Conservation (phyloP, 1,139 yeast genomes). For the Zygotorulaspora mrakii region DNA sequence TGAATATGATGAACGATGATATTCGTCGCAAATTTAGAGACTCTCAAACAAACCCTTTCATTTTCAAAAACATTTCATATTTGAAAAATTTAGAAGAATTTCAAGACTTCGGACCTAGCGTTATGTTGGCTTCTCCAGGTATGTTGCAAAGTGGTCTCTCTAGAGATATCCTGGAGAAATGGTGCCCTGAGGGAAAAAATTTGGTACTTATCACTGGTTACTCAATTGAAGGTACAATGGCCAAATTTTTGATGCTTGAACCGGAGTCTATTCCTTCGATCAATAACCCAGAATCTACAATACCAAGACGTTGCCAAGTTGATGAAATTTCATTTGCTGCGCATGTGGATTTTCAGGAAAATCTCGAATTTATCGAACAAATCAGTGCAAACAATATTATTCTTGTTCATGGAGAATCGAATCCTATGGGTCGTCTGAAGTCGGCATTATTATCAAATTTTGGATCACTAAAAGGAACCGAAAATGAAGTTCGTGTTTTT, state of each 20-base stretch:
- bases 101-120: constrained; percentile 94
- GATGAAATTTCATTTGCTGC: constrained; percentile 98
- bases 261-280: constrained; percentile 85
- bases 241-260: constrained; percentile 80
- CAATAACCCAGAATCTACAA: constrained; percentile 70
- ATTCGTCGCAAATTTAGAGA: constrained; percentile 77
- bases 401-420: constrained; percentile 96
- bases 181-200: constrained; percentile 97
- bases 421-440: constrained; percentile 95
- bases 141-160: constrained; percentile 96
- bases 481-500: constrained; percentile 84
- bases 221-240: constrained; percentile 98
- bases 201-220: constrained; percentile 89
- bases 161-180: constrained; percentile 81
- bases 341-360: constrained; percentile 94
- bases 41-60: constrained; percentile 78
- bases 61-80: constrained; percentile 79
- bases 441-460: constrained; percentile 89
- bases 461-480: constrained; percentile 76
- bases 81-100: constrained; percentile 76
- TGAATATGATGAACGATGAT: constrained; percentile 93
- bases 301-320: constrained; percentile 83
- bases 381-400: constrained; percentile 81
- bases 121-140: constrained; percentile 95
- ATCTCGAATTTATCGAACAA: constrained; percentile 82